Base-by-base conservation (phyloP, 2,329 filamentous ascomycete genomes). In the Beauveria sp. region DNA sequence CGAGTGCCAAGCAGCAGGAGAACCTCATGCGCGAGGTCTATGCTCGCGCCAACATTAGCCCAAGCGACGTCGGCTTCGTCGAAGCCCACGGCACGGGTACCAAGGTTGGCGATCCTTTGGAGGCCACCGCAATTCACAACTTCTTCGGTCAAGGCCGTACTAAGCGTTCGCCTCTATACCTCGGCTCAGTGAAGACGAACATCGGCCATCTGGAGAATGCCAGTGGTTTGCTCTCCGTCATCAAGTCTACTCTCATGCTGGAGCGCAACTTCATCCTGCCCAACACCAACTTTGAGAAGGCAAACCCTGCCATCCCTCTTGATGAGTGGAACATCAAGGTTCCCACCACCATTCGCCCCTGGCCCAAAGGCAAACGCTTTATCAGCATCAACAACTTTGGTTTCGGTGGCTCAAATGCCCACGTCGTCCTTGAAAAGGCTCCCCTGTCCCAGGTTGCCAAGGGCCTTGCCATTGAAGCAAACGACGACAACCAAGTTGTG, bases 31-130 rank as follows among this genome's bases (percentile, higher is more conserved):
- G 71, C 43, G 67, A 70, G 1, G 71, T 72, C 0, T 80, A 80
- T 63, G 43, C 62, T 0, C 63, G 65, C 8, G 68, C 67, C 2
- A 66, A 67, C 9, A 64, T 76, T n/a, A 63, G 66, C 26, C 68
- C 68, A 12, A 55, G 60, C 1, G 71, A 74, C 5, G 68, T 66
- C 20, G 70, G 68, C 4, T 76, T 70, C 56, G 65, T 77, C 41
- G 81, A 85, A 65, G 79, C 79, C 3, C 83, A 85, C 66, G 82
- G 81, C 20, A 84, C 82, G 0, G 82, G 82, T 7, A 85, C 83
- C 20, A 73, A 73, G 43, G 77, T 78, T 1, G 83, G 83, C 2
- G 83, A 85, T 62, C 81, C 81, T 0, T 77, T 80, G n/a, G 83
- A 85, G 63, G 78, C 79, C 1, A 72, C 69, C 12, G 80, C 79